A percentile compares a stretch with the other conserved stretches of the same genome.
Evolutionary conservation across 2,329 filamentous ascomycete species (phyloP).

Genomic region (Albophoma yamanashiensis): DNA sequence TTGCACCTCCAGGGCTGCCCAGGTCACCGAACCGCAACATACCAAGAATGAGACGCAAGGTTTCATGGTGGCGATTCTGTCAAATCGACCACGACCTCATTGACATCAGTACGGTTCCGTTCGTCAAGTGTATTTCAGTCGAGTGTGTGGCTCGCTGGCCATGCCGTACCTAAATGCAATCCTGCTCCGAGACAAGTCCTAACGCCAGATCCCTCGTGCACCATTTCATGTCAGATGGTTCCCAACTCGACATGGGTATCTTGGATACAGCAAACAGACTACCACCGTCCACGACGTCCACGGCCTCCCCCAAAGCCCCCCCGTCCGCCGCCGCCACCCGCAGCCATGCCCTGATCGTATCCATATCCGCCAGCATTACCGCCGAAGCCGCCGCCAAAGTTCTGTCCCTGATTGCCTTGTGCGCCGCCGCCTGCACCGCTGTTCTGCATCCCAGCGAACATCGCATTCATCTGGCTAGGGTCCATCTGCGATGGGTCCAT

Average conservation of each 20-base stretch:
- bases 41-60: too few relatives aligned
- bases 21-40: too few relatives aligned
- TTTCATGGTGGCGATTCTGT: background rate
- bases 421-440: conserved; percentile 29
- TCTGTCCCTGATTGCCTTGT: conserved; percentile 39
- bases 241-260: background rate
- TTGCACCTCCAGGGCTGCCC: too few relatives aligned
- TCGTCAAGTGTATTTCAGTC: background rate
- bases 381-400: conserved; percentile 40
- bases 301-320: conserved; percentile 16
- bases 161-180: background rate
- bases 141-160: background rate
- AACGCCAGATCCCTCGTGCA: background rate
- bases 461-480: conserved; percentile 43
- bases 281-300: conserved; percentile 19
- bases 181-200: background rate
- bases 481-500: conserved; percentile 60
- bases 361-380: conserved; percentile 41
- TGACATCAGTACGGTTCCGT: background rate
- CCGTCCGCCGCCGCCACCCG: conserved; percentile 22
- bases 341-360: conserved; percentile 37
- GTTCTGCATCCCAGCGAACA: conserved; percentile 49
- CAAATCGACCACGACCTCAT: background rate
- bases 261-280: background rate
- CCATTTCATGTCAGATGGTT: background rate